These are phyloP conservation scores for Colletotrichum tanaceti DNA, from an alignment of 2,329 filamentous ascomycete species.

Conservation along the genomic window DNA sequence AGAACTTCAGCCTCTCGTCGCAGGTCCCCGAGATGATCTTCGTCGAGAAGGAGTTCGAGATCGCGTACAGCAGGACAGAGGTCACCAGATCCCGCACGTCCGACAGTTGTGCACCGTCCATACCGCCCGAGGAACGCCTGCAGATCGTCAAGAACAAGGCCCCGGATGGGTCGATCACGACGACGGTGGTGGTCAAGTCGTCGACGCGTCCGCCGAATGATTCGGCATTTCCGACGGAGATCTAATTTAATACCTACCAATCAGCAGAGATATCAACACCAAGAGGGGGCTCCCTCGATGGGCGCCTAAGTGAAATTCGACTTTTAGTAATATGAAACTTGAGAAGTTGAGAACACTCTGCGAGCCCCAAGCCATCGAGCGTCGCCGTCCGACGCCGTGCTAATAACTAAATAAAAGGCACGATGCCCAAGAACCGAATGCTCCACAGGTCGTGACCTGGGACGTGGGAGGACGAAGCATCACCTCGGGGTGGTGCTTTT, in stretches of 20 bases:
- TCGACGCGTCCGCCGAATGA: conserved; percentile 4
- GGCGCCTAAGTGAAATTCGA: too few species aligned
- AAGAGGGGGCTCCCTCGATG: too few species aligned
- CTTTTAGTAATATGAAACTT: too few species aligned
- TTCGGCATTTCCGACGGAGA: neutral
- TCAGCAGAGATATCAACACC: too few species aligned
- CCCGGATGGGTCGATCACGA: conserved; percentile 26
- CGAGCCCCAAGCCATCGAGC: too few species aligned
- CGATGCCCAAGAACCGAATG: too few species aligned
- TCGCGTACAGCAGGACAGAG: conserved; percentile 16
- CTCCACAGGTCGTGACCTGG: too few species aligned
- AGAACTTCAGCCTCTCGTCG: neutral
- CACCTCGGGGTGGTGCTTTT: too few species aligned
- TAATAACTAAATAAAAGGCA: too few species aligned
- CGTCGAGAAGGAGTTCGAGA: conserved; percentile 26
- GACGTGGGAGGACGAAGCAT: too few species aligned
- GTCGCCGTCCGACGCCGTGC: too few species aligned
- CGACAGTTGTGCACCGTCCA: neutral
- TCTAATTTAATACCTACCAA: neutral
- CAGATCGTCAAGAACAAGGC: conserved; percentile 22
- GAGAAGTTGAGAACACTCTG: too few species aligned
- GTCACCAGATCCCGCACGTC: neutral
- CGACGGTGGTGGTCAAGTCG: conserved; percentile 28
- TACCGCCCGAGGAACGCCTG: conserved; percentile 18
- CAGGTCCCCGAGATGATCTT: conserved; percentile 28